Percentiles rank a stretch among this genome's conserved stretches.
Conservation (phyloP, 169 alveolate species). For the Plasmodium inui region DNA sequence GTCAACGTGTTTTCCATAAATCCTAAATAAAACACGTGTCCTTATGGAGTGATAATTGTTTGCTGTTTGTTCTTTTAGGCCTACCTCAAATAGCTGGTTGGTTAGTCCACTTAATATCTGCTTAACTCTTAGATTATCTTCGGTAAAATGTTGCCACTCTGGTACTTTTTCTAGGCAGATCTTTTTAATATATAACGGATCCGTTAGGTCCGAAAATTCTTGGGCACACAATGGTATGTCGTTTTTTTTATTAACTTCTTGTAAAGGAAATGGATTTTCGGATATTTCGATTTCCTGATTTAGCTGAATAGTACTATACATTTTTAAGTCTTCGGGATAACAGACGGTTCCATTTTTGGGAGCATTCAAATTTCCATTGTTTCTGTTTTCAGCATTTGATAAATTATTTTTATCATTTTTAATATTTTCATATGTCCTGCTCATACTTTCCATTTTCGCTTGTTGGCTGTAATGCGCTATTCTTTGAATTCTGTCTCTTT, state of each 20-base stretch:
- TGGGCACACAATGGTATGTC: constrained; percentile 77
- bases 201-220: constrained; percentile 79
- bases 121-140: constrained; percentile 74
- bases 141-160: constrained; percentile 77
- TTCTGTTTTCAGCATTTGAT: constrained; percentile 4
- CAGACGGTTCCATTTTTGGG: background rate
- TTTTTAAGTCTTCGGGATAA: constrained; percentile 43
- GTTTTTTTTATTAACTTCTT: constrained; percentile 47
- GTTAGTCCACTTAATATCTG: constrained; percentile 82
- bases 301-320: constrained; percentile 46
- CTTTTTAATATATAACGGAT: constrained; percentile 77
- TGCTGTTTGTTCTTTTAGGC: constrained; percentile 49
- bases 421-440: background rate
- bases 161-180: constrained; percentile 76
- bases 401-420: background rate
- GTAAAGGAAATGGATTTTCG: constrained; percentile 58
- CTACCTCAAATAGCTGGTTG: constrained; percentile 81
- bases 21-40: constrained; percentile 79
- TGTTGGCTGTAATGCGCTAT: background rate
- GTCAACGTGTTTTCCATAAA: constrained; percentile 80
- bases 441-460: constrained; percentile 11
- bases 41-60: constrained; percentile 43
- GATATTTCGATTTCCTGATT: constrained; percentile 65
- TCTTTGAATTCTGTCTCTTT: background rate
- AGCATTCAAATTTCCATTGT: background rate